A percentile compares a stretch with the other conserved stretches of the same genome.
These are phyloP conservation scores for Chrysanthemum lavandulifolium DNA, from an alignment of 129 eudicot species.

Conservation along the genomic window DNA sequence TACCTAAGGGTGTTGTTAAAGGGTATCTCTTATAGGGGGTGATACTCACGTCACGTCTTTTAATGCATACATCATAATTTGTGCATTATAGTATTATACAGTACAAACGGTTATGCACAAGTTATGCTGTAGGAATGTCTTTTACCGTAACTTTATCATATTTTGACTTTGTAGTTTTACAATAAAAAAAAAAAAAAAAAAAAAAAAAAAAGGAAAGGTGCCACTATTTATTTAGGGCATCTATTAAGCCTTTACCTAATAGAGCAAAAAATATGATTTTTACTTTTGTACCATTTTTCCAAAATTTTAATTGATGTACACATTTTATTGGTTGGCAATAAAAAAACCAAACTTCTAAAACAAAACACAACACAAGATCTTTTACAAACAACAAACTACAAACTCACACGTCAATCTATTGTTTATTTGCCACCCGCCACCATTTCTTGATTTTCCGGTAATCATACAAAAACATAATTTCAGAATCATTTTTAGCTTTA, in stretches of 20 bases:
- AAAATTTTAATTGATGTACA: slow-evolving; percentile 5
- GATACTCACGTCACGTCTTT: no score
- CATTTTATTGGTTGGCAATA: slow-evolving; percentile 27
- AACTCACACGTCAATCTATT: slow-evolving; percentile 32
- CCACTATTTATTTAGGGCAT: background rate
- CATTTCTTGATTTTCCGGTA: background rate
- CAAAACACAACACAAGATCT: slow-evolving; percentile 5
- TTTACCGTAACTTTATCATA: no score
- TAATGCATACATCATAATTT: no score
- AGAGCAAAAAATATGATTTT: slow-evolving; percentile 32
- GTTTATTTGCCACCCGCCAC: slow-evolving; percentile 30
- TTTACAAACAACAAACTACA: background rate
- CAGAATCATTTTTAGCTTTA: background rate
- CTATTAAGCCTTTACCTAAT: slow-evolving; percentile 4
- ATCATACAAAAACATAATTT: background rate
- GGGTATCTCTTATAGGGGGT: no score
- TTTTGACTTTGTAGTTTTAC: no score
- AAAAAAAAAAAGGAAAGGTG: slow-evolving; percentile 16
- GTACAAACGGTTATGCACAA: no score
- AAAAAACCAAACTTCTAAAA: slow-evolving; percentile 28
- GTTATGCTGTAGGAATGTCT: no score
- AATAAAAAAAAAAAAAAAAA: background rate
- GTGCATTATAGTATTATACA: no score
- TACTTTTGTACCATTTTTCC: background rate
- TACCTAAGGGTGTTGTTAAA: no score